Conservation (phyloP, 192 early-diverging fungal genomes). For the Lunasporangiospora selenospora region DNA sequence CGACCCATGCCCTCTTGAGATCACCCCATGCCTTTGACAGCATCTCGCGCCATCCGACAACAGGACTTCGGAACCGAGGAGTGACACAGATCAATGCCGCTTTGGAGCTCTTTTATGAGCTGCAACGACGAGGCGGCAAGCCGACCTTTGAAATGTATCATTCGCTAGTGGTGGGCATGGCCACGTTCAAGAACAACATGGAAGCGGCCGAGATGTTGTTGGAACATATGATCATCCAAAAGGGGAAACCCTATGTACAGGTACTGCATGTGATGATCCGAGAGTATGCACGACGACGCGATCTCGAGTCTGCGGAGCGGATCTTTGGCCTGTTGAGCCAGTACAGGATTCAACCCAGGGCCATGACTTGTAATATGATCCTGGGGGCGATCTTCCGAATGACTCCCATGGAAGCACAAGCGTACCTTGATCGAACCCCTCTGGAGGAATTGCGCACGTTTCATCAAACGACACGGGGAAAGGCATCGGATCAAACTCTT, state of each 20-base stretch:
- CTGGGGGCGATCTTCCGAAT: slow-evolving; percentile 23
- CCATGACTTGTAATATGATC: slow-evolving; percentile 37
- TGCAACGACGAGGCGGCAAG: slow-evolving; percentile 20
- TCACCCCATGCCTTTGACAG: too few relatives aligned
- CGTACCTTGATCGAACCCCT: slow-evolving; percentile 2
- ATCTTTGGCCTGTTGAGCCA: slow-evolving; percentile 37
- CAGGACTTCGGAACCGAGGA: slow-evolving; percentile 15
- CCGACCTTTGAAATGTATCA: slow-evolving; percentile 41
- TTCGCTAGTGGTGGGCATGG: slow-evolving; percentile 28
- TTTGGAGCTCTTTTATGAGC: slow-evolving; percentile 36
- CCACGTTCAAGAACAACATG: slow-evolving; percentile 43
- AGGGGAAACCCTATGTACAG: slow-evolving; percentile 31
- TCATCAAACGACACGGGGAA: too few relatives aligned
- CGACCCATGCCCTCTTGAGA: too few relatives aligned
- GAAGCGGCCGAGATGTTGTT: slow-evolving; percentile 39
- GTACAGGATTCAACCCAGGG: slow-evolving; percentile 26
- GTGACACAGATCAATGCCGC: slow-evolving; percentile 31
- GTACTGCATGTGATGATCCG: slow-evolving; percentile 41
- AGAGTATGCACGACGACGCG: slow-evolving; percentile 23
- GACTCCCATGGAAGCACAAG: slow-evolving; percentile 15
- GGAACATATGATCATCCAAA: slow-evolving; percentile 41
- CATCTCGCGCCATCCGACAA: background rate
- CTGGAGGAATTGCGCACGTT: too few relatives aligned
- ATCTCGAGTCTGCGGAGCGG: slow-evolving; percentile 25
- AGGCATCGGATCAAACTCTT: too few relatives aligned